phyloP scores from a whole-genome alignment of 2,329 filamentous ascomycete species.

The Aspergillus unguis region DNA sequence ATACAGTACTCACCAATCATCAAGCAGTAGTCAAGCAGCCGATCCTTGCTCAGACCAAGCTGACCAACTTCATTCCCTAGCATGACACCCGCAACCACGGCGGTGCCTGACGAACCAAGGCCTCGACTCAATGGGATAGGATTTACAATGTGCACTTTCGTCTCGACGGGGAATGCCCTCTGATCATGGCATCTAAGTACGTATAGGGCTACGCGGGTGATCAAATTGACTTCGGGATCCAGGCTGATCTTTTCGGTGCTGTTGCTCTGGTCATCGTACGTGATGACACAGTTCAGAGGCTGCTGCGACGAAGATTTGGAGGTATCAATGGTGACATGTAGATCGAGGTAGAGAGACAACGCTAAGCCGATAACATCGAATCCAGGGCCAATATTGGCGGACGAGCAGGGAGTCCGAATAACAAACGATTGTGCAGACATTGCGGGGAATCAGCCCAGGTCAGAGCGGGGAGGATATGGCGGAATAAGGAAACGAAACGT shows the following conservation, averaged over 20 bases:
- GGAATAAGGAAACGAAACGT: background rate
- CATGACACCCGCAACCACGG: constrained; percentile 92
- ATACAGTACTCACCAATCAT: constrained; percentile 71
- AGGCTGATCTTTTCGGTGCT: constrained; percentile 72
- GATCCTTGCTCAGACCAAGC: constrained; percentile 70
- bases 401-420: constrained; percentile 86
- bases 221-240: constrained; percentile 81
- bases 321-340: constrained; percentile 73
- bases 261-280: constrained; percentile 80
- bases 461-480: background rate
- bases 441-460: constrained; percentile 1
- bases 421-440: constrained; percentile 51
- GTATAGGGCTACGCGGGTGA: constrained; percentile 91
- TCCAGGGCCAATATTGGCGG: constrained; percentile 93
- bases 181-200: constrained; percentile 89
- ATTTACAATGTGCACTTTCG: constrained; percentile 91
- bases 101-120: constrained; percentile 90
- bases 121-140: constrained; percentile 90
- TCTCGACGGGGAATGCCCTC: constrained; percentile 77
- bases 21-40: constrained; percentile 90
- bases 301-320: constrained; percentile 37
- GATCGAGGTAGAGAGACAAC: constrained; percentile 87
- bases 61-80: constrained; percentile 85
- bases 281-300: constrained; percentile 70
- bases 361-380: constrained; percentile 97